phyloP scores from a whole-genome alignment of 768 basidiomycete genomes.

The Galerina sulciceps region DNA sequence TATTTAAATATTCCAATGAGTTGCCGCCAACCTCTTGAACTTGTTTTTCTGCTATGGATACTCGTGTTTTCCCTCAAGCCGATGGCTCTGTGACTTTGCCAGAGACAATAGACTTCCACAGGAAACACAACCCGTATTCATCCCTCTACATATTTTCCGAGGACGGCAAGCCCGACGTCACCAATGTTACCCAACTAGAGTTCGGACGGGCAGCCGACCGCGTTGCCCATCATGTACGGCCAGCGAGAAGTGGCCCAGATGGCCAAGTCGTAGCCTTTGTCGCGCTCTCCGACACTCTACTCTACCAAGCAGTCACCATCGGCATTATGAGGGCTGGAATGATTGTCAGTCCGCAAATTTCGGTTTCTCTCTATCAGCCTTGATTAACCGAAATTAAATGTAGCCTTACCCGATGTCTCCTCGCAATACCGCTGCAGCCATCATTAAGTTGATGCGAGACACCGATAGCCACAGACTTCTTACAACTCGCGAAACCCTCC shows the following conservation, averaged over 20 bases:
- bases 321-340: slow-evolving; percentile 42
- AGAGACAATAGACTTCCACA: slow-evolving; percentile 37
- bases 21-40: not conserved
- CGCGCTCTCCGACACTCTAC: slow-evolving; percentile 34
- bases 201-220: slow-evolving; percentile 51
- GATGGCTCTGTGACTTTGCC: slow-evolving; percentile 37
- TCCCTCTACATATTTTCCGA: slow-evolving; percentile 35
- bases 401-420: slow-evolving; percentile 49
- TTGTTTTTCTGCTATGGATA: slow-evolving; percentile 4
- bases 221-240: slow-evolving; percentile 41
- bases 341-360: slow-evolving; percentile 26
- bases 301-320: slow-evolving; percentile 45
- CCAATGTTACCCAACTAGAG: slow-evolving; percentile 41
- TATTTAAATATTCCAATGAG: slow-evolving; percentile 3
- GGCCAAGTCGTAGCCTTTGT: slow-evolving; percentile 39
- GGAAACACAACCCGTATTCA: slow-evolving; percentile 31
- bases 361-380: not conserved
- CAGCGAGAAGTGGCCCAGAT: slow-evolving; percentile 26
- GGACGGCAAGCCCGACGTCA: slow-evolving; percentile 15
- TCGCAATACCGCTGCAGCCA: slow-evolving; percentile 37
- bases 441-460: slow-evolving; percentile 38
- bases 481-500: slow-evolving; percentile 32
- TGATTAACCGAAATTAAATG: not conserved
- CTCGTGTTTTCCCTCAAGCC: slow-evolving; percentile 22
- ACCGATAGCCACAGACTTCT: slow-evolving; percentile 44